Evolutionary conservation across 768 basidiomycete species (phyloP).

Genomic region (Mycena rosella): DNA sequence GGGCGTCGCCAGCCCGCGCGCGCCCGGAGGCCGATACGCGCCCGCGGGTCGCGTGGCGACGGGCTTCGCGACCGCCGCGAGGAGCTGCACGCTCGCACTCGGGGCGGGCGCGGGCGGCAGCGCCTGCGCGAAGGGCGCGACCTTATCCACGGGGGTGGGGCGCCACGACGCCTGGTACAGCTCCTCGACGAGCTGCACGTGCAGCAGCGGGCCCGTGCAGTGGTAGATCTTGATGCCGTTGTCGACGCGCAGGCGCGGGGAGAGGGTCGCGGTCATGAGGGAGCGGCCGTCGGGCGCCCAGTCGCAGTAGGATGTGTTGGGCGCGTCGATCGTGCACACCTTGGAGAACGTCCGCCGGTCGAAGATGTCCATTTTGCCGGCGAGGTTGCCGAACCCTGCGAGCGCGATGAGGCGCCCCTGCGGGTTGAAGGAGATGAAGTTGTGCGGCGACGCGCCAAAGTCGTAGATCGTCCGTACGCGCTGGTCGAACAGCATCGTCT

Average conservation of each 20-base stretch:
- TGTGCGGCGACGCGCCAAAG: constrained; percentile 90
- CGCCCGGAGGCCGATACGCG: constrained; percentile 94
- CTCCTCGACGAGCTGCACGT: constrained; percentile 86
- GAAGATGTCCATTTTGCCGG: constrained; percentile 92
- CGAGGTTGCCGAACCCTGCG: constrained; percentile 97
- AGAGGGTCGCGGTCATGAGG: constrained; percentile 95
- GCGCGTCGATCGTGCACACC: constrained; percentile 84
- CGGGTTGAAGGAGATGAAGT: constrained; percentile 95
- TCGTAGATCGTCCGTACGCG: constrained; percentile 90
- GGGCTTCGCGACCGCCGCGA: constrained; percentile 66
- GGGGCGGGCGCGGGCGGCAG: constrained; percentile 81
- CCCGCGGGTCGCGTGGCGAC: constrained; percentile 77
- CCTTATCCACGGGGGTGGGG: constrained; percentile 75
- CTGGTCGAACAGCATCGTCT: constrained; percentile 91
- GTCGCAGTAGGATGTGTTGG: constrained; percentile 94
- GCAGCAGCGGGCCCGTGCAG: constrained; percentile 88
- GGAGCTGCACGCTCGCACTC: constrained; percentile 64
- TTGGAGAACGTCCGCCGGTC: constrained; percentile 90
- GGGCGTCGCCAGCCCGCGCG: constrained; percentile 89
- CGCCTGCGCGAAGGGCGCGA: constrained; percentile 73
- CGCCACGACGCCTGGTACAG: constrained; percentile 92
- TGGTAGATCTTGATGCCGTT: constrained; percentile 98
- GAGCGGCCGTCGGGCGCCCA: constrained; percentile 96
- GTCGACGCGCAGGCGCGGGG: constrained; percentile 94
- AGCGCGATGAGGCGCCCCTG: constrained; percentile 90